A percentile compares a stretch with the other conserved stretches of the same genome.
Evolutionary conservation across 2,329 filamentous ascomycete genomes (phyloP).

Genomic region (Hymenoscyphus occultus): DNA sequence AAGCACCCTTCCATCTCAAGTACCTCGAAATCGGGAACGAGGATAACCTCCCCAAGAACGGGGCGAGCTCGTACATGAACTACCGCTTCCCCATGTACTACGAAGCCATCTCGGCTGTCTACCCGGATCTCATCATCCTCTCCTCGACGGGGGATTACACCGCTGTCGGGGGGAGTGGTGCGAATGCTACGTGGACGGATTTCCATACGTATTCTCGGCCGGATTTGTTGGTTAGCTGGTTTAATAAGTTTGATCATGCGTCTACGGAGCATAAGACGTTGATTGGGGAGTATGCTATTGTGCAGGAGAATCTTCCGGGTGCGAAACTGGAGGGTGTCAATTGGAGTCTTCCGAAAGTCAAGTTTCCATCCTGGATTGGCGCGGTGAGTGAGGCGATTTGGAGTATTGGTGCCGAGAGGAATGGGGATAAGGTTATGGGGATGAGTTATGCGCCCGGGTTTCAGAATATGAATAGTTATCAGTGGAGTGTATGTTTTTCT

Average conservation of each 20-base stretch:
- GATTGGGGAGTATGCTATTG: slow-evolving; percentile 32
- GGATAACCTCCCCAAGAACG: slow-evolving; percentile 44
- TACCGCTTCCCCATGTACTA: slow-evolving; percentile 48
- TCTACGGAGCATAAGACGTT: slow-evolving; percentile 24
- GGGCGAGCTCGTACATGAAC: slow-evolving; percentile 27
- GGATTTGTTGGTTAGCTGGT: slow-evolving; percentile 26
- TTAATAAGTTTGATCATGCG: slow-evolving; percentile 26
- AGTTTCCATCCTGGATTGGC: slow-evolving; percentile 29
- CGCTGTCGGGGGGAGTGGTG: slow-evolving; percentile 15
- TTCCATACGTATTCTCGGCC: slow-evolving; percentile 31
- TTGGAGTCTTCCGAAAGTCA: slow-evolving; percentile 19
- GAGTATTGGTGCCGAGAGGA: slow-evolving; percentile 29
- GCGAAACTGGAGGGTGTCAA: slow-evolving; percentile 14
- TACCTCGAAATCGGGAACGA: slow-evolving; percentile 53
- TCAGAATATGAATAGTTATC: slow-evolving; percentile 31
- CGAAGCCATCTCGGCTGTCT: slow-evolving; percentile 41
- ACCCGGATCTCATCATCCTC: slow-evolving; percentile 45
- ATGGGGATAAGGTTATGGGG: slow-evolving; percentile 29
- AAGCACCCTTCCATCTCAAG: slow-evolving; percentile 48
- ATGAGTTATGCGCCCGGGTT: slow-evolving; percentile 31
- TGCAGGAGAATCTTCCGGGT: slow-evolving; percentile 23
- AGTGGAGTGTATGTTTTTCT: slow-evolving; percentile 30
- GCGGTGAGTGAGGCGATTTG: slow-evolving; percentile 32
- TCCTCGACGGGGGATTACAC: slow-evolving; percentile 32
- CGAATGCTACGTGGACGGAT: slow-evolving; percentile 21